Conservation (phyloP, 179 eudicot species). For the Beta macrorhiza region DNA sequence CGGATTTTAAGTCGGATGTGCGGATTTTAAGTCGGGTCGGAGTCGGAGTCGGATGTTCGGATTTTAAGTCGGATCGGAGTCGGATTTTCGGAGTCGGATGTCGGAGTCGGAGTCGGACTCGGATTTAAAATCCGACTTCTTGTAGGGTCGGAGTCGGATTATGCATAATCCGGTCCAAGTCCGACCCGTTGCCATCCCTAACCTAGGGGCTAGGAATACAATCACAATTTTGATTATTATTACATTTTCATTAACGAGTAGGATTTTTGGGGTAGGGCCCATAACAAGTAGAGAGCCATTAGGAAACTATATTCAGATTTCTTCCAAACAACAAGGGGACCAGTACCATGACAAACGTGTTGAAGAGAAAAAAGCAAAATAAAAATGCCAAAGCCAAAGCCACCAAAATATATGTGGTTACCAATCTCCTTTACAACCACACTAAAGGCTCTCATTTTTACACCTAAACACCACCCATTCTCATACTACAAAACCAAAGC, state of each 20-base stretch:
- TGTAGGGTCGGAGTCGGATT: too few relatives aligned
- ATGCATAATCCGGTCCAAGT: too few relatives aligned
- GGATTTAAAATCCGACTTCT: too few relatives aligned
- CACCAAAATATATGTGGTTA: constrained; percentile 38
- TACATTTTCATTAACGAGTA: neutral
- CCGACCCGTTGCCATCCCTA: too few relatives aligned
- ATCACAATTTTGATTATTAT: neutral
- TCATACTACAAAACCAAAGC: constrained; percentile 18
- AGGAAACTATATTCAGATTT: constrained; percentile 27
- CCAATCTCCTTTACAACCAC: constrained; percentile 16
- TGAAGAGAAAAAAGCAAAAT: neutral
- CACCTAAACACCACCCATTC: constrained; percentile 30
- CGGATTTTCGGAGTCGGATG: too few relatives aligned
- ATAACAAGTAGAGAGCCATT: constrained; percentile 25
- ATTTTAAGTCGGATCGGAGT: too few relatives aligned
- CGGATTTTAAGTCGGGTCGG: too few relatives aligned
- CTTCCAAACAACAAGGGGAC: constrained; percentile 30
- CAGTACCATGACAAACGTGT: constrained; percentile 17
- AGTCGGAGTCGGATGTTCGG: too few relatives aligned
- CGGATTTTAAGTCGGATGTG: too few relatives aligned
- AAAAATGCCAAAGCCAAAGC: constrained; percentile 27
- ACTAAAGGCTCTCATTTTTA: constrained; percentile 33
- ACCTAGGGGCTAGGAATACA: neutral
- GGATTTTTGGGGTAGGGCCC: constrained; percentile 16
- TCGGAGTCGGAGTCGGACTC: too few relatives aligned